Conservation (phyloP, 768 basidiomycete genomes). For the Pisolithus orientalis region DNA sequence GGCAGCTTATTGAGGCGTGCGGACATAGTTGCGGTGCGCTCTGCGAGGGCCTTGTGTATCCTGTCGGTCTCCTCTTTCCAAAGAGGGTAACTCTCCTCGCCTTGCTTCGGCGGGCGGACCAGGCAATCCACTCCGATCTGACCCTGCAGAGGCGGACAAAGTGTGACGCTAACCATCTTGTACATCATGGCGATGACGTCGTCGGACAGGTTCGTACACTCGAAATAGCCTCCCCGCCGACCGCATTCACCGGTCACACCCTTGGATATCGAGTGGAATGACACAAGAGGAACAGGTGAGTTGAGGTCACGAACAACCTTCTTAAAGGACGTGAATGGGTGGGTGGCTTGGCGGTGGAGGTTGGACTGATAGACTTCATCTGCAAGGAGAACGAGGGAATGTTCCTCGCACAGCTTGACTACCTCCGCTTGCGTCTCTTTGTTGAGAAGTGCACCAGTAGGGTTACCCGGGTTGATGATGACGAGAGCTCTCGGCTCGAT, state of each 20-base stretch:
- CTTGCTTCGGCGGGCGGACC: slow-evolving; percentile 81
- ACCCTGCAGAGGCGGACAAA: slow-evolving; percentile 87
- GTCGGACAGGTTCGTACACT: slow-evolving; percentile 74
- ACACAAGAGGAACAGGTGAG: slow-evolving; percentile 79
- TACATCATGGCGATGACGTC: slow-evolving; percentile 84
- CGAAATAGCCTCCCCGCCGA: slow-evolving; percentile 95
- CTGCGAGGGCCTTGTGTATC: slow-evolving; percentile 69
- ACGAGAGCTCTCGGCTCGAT: slow-evolving; percentile 77
- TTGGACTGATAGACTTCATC: slow-evolving; percentile 99
- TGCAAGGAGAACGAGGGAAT: slow-evolving; percentile 84
- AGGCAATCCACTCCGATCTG: slow-evolving; percentile 93
- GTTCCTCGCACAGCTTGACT: slow-evolving; percentile 77
- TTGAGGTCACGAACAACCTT: slow-evolving; percentile 64
- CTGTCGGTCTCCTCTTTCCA: slow-evolving; percentile 82
- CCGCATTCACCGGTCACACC: slow-evolving; percentile 96
- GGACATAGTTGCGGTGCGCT: slow-evolving; percentile 69
- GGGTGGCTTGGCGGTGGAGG: slow-evolving; percentile 59
- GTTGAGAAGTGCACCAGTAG: slow-evolving; percentile 83
- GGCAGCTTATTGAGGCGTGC: slow-evolving; percentile 72
- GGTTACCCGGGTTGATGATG: slow-evolving; percentile 98
- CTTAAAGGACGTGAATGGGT: slow-evolving; percentile 92
- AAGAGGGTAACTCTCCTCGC: slow-evolving; percentile 66
- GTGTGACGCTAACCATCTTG: slow-evolving; percentile 89
- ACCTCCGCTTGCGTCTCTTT: slow-evolving; percentile 65
- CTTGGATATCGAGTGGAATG: slow-evolving; percentile 97